A percentile compares a stretch with the other conserved stretches of the same genome.
phyloP scores from a whole-genome alignment of 805 yeast genomes.

The Metschnikowia noctiluminum region DNA sequence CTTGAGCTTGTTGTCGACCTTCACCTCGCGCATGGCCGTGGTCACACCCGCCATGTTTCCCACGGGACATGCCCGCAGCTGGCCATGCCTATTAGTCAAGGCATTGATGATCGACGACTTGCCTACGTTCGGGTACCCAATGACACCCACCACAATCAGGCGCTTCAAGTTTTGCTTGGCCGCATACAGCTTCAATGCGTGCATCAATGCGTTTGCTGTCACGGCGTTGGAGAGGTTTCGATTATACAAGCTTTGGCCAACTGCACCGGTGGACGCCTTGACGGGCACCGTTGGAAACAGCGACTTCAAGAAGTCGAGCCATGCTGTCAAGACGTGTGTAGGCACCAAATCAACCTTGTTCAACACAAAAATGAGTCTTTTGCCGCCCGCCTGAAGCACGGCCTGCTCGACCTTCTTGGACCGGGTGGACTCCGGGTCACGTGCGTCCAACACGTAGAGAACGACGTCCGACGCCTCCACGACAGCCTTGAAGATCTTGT shows the following conservation, averaged over 20 bases:
- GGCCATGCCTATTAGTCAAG: constrained; percentile 73
- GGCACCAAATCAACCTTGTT: constrained; percentile 95
- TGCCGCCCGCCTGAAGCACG: constrained; percentile 72
- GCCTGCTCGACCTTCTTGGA: constrained; percentile 90
- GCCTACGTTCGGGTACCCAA: constrained; percentile 97
- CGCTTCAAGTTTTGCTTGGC: constrained; percentile 80
- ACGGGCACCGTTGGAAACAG: constrained; percentile 92
- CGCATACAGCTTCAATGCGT: constrained; percentile 83
- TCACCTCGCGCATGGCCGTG: constrained; percentile 85
- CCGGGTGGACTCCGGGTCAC: constrained; percentile 95
- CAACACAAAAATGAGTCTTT: constrained; percentile 78
- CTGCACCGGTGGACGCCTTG: constrained; percentile 73
- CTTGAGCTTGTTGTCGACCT: constrained; percentile 84
- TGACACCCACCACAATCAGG: constrained; percentile 88
- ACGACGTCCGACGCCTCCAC: constrained; percentile 91
- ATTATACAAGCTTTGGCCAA: constrained; percentile 65
- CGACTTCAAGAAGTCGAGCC: constrained; percentile 76
- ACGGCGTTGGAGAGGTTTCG: constrained; percentile 66
- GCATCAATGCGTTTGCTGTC: constrained; percentile 72
- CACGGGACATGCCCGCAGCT: constrained; percentile 81
- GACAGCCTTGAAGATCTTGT: constrained; percentile 88
- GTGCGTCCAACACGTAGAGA: constrained; percentile 91
- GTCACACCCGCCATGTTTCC: constrained; percentile 99
- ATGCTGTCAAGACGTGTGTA: constrained; percentile 71
- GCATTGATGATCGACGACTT: constrained; percentile 93